phyloP scores from a whole-genome alignment of 2,329 filamentous ascomycete species.

The Colletotrichum horii region DNA sequence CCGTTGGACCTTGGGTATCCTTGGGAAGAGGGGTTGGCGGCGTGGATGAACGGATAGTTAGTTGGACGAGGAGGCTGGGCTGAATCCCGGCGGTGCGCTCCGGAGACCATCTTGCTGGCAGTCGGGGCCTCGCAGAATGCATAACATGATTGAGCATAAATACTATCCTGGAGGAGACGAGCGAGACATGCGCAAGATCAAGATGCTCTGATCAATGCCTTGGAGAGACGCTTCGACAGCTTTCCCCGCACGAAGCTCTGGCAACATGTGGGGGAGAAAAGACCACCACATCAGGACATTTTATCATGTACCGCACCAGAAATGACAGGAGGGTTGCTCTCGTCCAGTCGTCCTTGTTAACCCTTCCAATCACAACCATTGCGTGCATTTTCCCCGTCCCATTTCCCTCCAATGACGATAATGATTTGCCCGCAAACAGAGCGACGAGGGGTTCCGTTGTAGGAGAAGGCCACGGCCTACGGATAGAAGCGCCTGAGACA shows the following conservation, averaged over 20 bases:
- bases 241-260: slow-evolving; percentile 20
- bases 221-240: background rate
- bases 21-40: background rate
- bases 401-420: background rate
- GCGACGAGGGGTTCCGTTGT: background rate
- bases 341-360: background rate
- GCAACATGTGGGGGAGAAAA: slow-evolving; percentile 13
- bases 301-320: background rate
- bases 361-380: slow-evolving; percentile 17
- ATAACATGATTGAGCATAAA: background rate
- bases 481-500: slow-evolving; percentile 9
- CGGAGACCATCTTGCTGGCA: background rate
- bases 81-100: background rate
- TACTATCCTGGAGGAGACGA: background rate
- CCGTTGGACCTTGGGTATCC: background rate
- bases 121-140: background rate
- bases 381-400: background rate
- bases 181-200: background rate
- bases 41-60: background rate
- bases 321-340: background rate
- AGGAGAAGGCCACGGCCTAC: background rate
- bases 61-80: background rate
- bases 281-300: background rate
- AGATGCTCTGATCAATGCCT: background rate
- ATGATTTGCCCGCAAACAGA: slow-evolving; percentile 15